A percentile compares a stretch with the other conserved stretches of the same genome.
phyloP scores from a whole-genome alignment of 768 basidiomycete species.

The Tephrocybe sp. region DNA sequence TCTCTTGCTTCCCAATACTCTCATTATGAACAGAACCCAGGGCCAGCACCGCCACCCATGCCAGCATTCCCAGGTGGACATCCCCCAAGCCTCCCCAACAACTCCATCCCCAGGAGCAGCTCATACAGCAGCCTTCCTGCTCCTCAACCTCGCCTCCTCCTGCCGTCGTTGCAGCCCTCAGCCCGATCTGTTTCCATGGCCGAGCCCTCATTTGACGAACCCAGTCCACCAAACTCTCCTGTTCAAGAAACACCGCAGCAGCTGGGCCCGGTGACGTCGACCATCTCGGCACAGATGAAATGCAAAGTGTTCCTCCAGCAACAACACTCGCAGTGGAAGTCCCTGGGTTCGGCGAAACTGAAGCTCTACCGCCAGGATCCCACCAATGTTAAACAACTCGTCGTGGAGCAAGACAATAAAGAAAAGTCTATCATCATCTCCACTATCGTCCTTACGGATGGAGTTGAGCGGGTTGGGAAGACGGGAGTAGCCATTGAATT shows the following conservation, averaged over 20 bases:
- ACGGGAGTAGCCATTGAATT: conserved; percentile 97
- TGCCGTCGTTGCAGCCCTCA: conserved; percentile 63
- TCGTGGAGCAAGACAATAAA: conserved; percentile 84
- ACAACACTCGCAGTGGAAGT: conserved; percentile 97
- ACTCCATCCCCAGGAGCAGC: conserved; percentile 34
- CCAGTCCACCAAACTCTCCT: conserved; percentile 87
- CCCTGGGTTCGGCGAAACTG: conserved; percentile 83
- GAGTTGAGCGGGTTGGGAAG: conserved; percentile 97
- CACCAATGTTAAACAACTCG: conserved; percentile 92
- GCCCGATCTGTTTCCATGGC: conserved; percentile 52
- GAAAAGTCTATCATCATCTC: conserved; percentile 82
- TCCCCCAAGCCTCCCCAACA: conserved; percentile 24
- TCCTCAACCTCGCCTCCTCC: conserved; percentile 50
- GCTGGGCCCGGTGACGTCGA: conserved; percentile 71
- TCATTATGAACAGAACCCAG: conserved; percentile 37
- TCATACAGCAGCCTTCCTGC: conserved; percentile 39
- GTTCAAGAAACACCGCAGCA: conserved; percentile 50
- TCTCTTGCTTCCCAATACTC: conserved; percentile 56
- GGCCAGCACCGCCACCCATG: conserved; percentile 33
- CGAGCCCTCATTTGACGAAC: conserved; percentile 57
- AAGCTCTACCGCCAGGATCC: conserved; percentile 85
- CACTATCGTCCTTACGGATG: conserved; percentile 93
- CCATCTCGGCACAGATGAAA: conserved; percentile 89
- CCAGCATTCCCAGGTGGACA: conserved; percentile 41
- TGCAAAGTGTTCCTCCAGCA: conserved; percentile 98